Evolutionary conservation across 2,329 filamentous ascomycete species (phyloP).

Genomic region (Scleromitrula shiraiana): DNA sequence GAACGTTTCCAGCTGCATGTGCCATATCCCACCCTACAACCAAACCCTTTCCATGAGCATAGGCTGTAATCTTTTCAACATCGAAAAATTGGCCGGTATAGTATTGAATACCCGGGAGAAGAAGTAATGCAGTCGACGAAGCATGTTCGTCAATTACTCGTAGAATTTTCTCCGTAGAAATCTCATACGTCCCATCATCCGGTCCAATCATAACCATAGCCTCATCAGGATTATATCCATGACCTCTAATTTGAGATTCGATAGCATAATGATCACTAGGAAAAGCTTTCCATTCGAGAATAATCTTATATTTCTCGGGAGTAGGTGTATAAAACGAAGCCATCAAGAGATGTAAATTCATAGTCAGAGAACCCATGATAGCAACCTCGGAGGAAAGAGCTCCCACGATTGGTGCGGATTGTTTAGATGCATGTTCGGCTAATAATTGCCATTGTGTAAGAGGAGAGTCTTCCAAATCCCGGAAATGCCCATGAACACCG

Average conservation of each 20-base stretch:
- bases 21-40: slow-evolving; percentile 82
- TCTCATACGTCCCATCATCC: slow-evolving; percentile 44
- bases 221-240: slow-evolving; percentile 43
- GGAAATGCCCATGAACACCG: slow-evolving; percentile 79
- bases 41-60: slow-evolving; percentile 65
- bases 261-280: slow-evolving; percentile 63
- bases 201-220: slow-evolving; percentile 71
- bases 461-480: slow-evolving; percentile 56
- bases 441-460: slow-evolving; percentile 70
- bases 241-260: slow-evolving; percentile 8
- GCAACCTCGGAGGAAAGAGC: slow-evolving; percentile 67
- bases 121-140: slow-evolving; percentile 61
- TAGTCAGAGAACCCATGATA: slow-evolving; percentile 79
- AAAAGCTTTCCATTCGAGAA: slow-evolving; percentile 75
- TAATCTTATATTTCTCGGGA: slow-evolving; percentile 53
- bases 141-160: slow-evolving; percentile 67
- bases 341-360: slow-evolving; percentile 61
- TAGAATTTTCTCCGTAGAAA: slow-evolving; percentile 65
- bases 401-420: slow-evolving; percentile 68
- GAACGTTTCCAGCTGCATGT: slow-evolving; percentile 78
- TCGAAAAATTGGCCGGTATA: slow-evolving; percentile 88
- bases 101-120: slow-evolving; percentile 84
- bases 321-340: slow-evolving; percentile 62
- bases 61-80: slow-evolving; percentile 67
- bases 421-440: slow-evolving; percentile 62